These are phyloP conservation scores for Lecanoromycetidae sp. DNA, from an alignment of 2,329 filamentous ascomycete species.

Conservation along the genomic window DNA sequence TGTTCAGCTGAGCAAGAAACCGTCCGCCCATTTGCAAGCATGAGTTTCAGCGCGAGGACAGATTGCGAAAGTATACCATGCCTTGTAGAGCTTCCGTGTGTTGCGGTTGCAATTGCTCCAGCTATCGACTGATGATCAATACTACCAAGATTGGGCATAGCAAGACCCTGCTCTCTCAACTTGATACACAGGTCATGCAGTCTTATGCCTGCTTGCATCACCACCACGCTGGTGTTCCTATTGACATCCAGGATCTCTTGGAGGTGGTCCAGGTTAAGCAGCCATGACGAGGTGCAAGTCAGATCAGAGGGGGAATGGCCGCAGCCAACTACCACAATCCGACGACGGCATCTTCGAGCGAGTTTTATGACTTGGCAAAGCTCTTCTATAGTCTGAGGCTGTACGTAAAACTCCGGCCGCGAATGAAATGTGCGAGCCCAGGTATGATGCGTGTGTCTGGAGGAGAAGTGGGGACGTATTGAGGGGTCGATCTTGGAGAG, in stretches of 20 bases:
- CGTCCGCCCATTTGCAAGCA: slow-evolving; percentile 66
- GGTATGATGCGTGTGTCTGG: slow-evolving; percentile 68
- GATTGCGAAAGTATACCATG: slow-evolving; percentile 79
- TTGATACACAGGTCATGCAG: slow-evolving; percentile 60
- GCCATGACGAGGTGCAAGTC: slow-evolving; percentile 88
- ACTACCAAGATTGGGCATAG: slow-evolving; percentile 83
- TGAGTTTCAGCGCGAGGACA: slow-evolving; percentile 62
- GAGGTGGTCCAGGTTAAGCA: slow-evolving; percentile 83
- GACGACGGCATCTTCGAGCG: slow-evolving; percentile 66
- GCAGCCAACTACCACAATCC: slow-evolving; percentile 76
- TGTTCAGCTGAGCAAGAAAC: slow-evolving; percentile 55
- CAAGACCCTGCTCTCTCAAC: slow-evolving; percentile 63
- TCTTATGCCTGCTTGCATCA: slow-evolving; percentile 80
- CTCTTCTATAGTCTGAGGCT: slow-evolving; percentile 65
- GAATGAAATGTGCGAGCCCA: slow-evolving; percentile 92
- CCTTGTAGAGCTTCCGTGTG: slow-evolving; percentile 73
- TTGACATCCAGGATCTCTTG: slow-evolving; percentile 61
- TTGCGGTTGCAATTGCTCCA: slow-evolving; percentile 83
- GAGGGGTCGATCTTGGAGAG: slow-evolving; percentile 46
- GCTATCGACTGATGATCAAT: slow-evolving; percentile 92
- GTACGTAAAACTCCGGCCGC: slow-evolving; percentile 80
- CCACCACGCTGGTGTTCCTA: slow-evolving; percentile 50
- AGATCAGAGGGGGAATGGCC: slow-evolving; percentile 86
- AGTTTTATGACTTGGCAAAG: slow-evolving; percentile 73
- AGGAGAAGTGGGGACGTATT: slow-evolving; percentile 64